Conservation (phyloP, 345 rosid species). For the Viola odorata region DNA sequence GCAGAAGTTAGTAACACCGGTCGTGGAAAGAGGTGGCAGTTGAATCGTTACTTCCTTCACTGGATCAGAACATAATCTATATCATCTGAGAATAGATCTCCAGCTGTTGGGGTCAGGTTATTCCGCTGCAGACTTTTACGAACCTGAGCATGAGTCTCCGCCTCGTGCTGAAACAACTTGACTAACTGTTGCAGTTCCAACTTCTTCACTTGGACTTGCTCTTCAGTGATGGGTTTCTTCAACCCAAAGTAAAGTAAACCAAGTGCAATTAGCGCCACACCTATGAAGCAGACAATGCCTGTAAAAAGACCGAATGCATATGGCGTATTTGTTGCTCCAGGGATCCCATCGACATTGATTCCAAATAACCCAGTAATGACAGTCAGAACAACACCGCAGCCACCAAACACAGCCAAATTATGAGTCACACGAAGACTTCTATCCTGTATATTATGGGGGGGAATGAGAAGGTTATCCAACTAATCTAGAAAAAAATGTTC, state of each 20-base stretch:
- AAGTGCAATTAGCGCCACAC: constrained; percentile 48
- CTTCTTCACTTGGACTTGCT: constrained; percentile 63
- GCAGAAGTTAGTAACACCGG: neutral
- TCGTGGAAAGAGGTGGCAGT: neutral
- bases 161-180: constrained; percentile 91
- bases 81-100: constrained; percentile 40
- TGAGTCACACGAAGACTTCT: constrained; percentile 86
- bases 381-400: constrained; percentile 80
- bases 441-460: constrained; percentile 40
- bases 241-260: constrained; percentile 79
- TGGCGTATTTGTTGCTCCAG: constrained; percentile 68
- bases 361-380: constrained; percentile 84
- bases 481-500: neutral
- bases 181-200: constrained; percentile 80
- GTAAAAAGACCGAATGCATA: constrained; percentile 84
- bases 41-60: constrained; percentile 8
- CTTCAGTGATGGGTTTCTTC: constrained; percentile 55
- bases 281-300: constrained; percentile 42
- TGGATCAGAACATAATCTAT: constrained; percentile 58
- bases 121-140: constrained; percentile 33
- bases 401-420: constrained; percentile 86
- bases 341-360: constrained; percentile 97
- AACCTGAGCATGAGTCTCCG: constrained; percentile 92
- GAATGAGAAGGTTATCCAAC: neutral
- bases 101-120: constrained; percentile 75